Percentiles rank a stretch among this genome's conserved stretches.
phyloP scores from a whole-genome alignment of 352 stramenopile species.

The Thraustotheca clavata region DNA sequence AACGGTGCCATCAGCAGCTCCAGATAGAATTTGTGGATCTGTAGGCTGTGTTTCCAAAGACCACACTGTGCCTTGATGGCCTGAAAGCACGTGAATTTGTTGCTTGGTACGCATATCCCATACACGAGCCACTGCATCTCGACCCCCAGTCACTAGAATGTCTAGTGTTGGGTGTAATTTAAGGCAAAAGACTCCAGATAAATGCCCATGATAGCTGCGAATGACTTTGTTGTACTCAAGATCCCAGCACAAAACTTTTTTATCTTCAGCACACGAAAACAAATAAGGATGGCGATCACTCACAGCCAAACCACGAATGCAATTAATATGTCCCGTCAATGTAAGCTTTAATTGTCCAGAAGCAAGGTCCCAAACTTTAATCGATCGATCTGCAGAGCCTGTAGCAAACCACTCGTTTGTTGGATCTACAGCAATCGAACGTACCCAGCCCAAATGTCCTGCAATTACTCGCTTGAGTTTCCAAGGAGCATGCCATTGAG shows the following conservation, averaged over 20 bases:
- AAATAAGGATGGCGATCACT: conserved; percentile 95
- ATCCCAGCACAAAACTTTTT: conserved; percentile 98
- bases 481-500: conserved; percentile 98
- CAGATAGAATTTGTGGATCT: conserved; percentile 93
- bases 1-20: conserved; percentile 91
- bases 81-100: conserved; percentile 94
- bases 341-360: conserved; percentile 97
- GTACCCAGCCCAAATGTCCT: conserved; percentile 95
- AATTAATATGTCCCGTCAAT: conserved; percentile 98
- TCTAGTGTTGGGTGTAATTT: conserved; percentile 98
- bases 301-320: conserved; percentile 95
- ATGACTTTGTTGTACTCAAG: conserved; percentile 99
- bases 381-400: conserved; percentile 94
- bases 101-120: conserved; percentile 99
- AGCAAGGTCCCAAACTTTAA: conserved; percentile 97
- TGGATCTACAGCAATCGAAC: conserved; percentile 95
- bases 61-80: conserved; percentile 96
- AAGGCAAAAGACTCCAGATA: conserved; percentile 97
- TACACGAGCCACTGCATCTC: conserved; percentile 83
- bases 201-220: conserved; percentile 99
- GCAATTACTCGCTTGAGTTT: conserved; percentile 96
- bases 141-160: conserved; percentile 95
- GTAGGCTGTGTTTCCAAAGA: conserved; percentile 92
- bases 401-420: conserved; percentile 99
- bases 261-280: conserved; percentile 98